Evolutionary conservation across 2,329 filamentous ascomycete species (phyloP).

Genomic region (Talaromyces sp.): DNA sequence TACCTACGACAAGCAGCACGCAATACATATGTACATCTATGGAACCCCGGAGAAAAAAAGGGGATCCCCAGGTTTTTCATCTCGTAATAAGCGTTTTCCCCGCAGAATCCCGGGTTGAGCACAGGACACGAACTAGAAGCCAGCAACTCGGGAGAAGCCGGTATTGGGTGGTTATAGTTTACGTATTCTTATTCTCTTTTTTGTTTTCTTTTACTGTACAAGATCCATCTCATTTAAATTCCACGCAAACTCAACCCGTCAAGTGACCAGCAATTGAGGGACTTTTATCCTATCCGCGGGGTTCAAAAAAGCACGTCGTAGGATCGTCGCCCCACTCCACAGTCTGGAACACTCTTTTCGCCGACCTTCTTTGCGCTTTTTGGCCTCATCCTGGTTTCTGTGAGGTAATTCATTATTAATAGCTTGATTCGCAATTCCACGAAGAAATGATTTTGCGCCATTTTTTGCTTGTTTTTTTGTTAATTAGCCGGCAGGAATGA

Average conservation of each 20-base stretch:
- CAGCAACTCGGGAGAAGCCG: neutral
- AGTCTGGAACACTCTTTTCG: conserved; percentile 6
- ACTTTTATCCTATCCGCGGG: neutral
- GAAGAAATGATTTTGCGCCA: neutral
- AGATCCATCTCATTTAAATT: neutral
- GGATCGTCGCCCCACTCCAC: conserved; percentile 8
- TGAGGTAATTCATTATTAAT: conserved; percentile 1
- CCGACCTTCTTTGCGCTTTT: neutral
- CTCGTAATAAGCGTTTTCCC: neutral
- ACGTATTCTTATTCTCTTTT: neutral
- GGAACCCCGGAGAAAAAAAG: no score
- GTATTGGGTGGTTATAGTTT: neutral
- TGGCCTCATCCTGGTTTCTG: neutral
- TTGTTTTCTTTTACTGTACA: neutral
- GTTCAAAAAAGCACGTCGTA: neutral
- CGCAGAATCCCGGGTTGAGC: neutral
- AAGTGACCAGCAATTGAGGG: neutral
- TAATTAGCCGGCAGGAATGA: neutral
- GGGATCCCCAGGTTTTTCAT: neutral
- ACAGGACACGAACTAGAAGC: neutral
- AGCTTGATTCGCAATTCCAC: neutral
- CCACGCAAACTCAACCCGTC: neutral
- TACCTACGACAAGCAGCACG: neutral
- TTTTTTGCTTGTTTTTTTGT: neutral
- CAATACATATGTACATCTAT: neutral